These are phyloP conservation scores for Neofusicoccum sp. DNA, from an alignment of 2,329 filamentous ascomycete species.

Conservation along the genomic window DNA sequence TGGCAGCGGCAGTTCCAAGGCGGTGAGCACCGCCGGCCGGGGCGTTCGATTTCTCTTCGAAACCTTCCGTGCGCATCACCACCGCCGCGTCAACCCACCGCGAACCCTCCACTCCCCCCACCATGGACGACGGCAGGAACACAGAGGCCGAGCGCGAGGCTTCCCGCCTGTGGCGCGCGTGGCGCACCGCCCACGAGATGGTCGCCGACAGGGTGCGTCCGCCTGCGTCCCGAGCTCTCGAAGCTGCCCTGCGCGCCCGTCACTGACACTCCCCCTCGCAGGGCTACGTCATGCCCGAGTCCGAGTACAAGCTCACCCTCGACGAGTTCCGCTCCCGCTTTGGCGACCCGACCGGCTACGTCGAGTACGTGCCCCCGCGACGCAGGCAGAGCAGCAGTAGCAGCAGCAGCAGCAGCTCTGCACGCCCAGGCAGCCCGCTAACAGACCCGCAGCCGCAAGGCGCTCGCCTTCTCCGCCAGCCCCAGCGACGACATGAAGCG, in stretches of 20 bases:
- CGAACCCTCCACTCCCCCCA: not conserved
- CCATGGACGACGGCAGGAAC: conserved; percentile 23
- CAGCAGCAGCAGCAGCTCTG: not conserved
- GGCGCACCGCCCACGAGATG: conserved; percentile 94
- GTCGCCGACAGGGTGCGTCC: conserved; percentile 75
- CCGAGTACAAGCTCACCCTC: conserved; percentile 82
- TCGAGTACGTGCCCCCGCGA: conserved; percentile 61
- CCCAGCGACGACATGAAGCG: conserved; percentile 80
- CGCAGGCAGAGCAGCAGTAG: too few species aligned
- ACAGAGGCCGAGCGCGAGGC: conserved; percentile 28
- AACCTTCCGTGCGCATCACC: conserved; percentile 7
- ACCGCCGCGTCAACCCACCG: not conserved
- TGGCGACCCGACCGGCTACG: conserved; percentile 67
- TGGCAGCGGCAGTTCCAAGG: conserved; percentile 25
- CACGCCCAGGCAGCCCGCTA: not conserved
- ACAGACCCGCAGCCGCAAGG: conserved; percentile 61
- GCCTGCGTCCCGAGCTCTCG: not conserved
- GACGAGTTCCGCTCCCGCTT: conserved; percentile 76
- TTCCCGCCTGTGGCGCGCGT: conserved; percentile 84
- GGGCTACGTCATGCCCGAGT: conserved; percentile 91
- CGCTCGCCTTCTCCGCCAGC: conserved; percentile 83
- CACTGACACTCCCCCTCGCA: conserved; percentile 38
- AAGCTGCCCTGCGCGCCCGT: not conserved
- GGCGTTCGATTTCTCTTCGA: conserved; percentile 19
- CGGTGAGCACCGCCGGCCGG: conserved; percentile 23